Conservation (phyloP, 306 rosid species). For the Cucurbita pepo region DNA sequence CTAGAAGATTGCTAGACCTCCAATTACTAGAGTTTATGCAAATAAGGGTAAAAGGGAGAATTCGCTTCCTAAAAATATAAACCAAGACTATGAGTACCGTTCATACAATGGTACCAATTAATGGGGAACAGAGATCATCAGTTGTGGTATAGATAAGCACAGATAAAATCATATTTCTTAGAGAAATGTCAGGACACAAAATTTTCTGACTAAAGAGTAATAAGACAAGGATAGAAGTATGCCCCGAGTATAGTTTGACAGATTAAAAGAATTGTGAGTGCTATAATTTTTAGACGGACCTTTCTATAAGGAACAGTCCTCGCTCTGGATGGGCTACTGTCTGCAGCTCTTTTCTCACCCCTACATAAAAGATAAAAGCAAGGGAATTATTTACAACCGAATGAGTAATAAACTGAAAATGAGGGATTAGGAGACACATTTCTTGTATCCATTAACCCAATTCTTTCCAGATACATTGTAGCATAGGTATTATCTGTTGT, state of each 20-base stretch:
- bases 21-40: too few relatives aligned
- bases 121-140: neutral
- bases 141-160: neutral
- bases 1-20: neutral
- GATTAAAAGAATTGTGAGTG: neutral
- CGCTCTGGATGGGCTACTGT: slow-evolving; percentile 14
- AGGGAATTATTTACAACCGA: neutral
- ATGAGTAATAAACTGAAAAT: neutral
- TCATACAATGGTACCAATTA: neutral
- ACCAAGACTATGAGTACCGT: neutral
- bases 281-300: slow-evolving; percentile 19
- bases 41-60: too few relatives aligned
- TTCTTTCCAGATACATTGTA: neutral
- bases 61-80: neutral
- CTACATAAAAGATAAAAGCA: slow-evolving; percentile 20
- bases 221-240: neutral
- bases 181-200: neutral
- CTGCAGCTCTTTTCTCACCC: slow-evolving; percentile 11
- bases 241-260: neutral
- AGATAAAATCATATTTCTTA: neutral
- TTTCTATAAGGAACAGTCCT: slow-evolving; percentile 28
- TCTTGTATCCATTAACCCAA: neutral
- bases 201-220: neutral
- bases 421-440: neutral
- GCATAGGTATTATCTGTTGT: neutral